phyloP scores from a whole-genome alignment of 2,329 filamentous ascomycete species.

The Pochonia chlamydosporia region DNA sequence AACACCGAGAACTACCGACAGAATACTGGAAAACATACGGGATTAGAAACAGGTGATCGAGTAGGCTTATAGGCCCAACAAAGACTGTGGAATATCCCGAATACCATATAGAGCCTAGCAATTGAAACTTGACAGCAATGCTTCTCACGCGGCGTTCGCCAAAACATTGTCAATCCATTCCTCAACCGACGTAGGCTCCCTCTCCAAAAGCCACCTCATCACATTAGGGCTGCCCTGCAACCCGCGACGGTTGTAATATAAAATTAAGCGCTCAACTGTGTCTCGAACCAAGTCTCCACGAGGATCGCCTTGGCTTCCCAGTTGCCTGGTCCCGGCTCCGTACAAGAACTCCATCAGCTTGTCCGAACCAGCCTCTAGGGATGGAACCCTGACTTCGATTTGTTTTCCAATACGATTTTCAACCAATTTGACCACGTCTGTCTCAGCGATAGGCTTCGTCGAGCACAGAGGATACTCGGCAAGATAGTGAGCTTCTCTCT shows the following conservation, averaged over 20 bases:
- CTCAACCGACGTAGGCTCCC: neutral
- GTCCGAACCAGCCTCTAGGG: neutral
- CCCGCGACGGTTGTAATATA: slow-evolving; percentile 1
- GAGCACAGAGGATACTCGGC: slow-evolving; percentile 2
- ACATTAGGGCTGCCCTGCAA: neutral
- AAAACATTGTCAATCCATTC: neutral
- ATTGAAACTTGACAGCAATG: too few species aligned
- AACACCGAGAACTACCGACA: too few species aligned
- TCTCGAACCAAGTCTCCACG: slow-evolving; percentile 1
- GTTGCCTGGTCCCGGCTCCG: neutral
- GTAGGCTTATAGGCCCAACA: too few species aligned
- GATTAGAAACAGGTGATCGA: too few species aligned
- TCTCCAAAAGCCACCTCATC: neutral
- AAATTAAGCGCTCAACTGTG: slow-evolving; percentile 1
- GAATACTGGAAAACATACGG: too few species aligned
- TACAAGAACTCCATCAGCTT: neutral
- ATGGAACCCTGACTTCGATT: neutral
- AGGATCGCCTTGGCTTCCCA: neutral
- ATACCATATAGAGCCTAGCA: too few species aligned
- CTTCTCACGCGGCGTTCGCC: neutral
- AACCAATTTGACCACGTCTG: neutral
- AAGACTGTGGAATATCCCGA: too few species aligned
- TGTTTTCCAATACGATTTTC: neutral
- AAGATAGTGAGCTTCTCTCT: neutral
- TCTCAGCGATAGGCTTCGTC: neutral